Evolutionary conservation across 2,329 filamentous ascomycete genomes (phyloP).

Genomic region (Zymoseptoria brevis): DNA sequence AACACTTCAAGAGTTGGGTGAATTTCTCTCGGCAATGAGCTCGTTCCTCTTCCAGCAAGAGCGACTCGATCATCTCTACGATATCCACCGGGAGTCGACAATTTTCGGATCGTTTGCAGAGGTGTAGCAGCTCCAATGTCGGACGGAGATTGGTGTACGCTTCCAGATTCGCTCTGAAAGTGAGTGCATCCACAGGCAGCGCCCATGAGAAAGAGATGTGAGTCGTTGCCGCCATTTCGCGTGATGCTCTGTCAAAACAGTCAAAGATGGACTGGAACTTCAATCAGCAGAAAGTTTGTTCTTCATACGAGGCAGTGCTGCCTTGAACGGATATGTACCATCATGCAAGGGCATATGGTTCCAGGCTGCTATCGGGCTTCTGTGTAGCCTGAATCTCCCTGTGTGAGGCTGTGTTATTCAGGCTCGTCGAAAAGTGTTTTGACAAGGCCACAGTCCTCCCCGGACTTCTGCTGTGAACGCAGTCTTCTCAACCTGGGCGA

Average conservation of each 20-base stretch:
- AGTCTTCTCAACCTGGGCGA: too few relatives aligned
- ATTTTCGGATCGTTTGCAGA: conserved; percentile 5
- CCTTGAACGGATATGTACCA: too few relatives aligned
- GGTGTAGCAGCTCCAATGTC: conserved; percentile 2
- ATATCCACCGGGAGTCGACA: background rate
- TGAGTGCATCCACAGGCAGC: conserved; percentile 1
- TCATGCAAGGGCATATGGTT: too few relatives aligned
- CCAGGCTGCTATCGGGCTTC: too few relatives aligned
- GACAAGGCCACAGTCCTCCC: too few relatives aligned
- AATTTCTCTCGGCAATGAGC: background rate
- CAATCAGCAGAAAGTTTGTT: too few relatives aligned
- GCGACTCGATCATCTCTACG: background rate
- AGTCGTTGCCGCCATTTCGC: background rate
- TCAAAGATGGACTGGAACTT: too few relatives aligned
- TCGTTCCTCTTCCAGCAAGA: background rate
- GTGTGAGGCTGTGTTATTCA: too few relatives aligned
- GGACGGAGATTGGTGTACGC: conserved; percentile 8
- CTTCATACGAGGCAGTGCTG: too few relatives aligned
- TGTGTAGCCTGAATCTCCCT: too few relatives aligned
- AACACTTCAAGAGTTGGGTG: background rate
- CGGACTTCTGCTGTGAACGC: too few relatives aligned
- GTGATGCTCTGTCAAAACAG: background rate
- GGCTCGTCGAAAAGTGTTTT: too few relatives aligned
- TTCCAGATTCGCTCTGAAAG: conserved; percentile 6
- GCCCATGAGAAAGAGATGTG: conserved; percentile 4